phyloP scores from a whole-genome alignment of 2,329 filamentous ascomycete genomes.

The Grosmannia serpens region DNA sequence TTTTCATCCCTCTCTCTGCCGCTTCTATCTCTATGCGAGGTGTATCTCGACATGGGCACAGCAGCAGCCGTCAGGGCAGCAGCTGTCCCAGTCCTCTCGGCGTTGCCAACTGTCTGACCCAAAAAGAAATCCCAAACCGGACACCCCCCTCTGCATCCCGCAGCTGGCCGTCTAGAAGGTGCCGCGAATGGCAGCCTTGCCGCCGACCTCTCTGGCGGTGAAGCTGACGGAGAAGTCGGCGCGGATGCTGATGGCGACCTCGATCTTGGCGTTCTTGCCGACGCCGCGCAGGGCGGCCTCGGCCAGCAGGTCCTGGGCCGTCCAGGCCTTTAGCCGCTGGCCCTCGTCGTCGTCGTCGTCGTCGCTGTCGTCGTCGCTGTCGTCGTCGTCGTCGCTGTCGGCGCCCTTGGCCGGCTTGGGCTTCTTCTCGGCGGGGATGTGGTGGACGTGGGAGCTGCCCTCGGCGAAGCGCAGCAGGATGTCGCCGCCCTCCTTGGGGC shows the following conservation, averaged over 20 bases:
- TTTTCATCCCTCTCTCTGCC: not conserved
- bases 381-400: conserved; percentile 48
- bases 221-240: conserved; percentile 71
- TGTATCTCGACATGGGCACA: not conserved
- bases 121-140: not conserved
- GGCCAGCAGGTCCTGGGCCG: conserved; percentile 69
- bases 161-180: conserved; percentile 5
- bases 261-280: conserved; percentile 82
- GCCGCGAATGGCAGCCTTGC: conserved; percentile 72
- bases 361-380: conserved; percentile 50
- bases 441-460: conserved; percentile 55
- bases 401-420: conserved; percentile 54
- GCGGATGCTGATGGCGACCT: conserved; percentile 82
- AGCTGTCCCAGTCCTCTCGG: too few relatives aligned
- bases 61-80: too few relatives aligned
- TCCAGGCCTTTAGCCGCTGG: conserved; percentile 83
- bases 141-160: not conserved
- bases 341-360: conserved; percentile 85
- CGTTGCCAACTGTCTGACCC: not conserved
- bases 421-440: conserved; percentile 82
- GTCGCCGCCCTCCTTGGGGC: conserved; percentile 71
- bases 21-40: not conserved
- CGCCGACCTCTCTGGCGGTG: conserved; percentile 75
- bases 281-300: conserved; percentile 75
- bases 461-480: conserved; percentile 83